phyloP scores from a whole-genome alignment of 371 early-diverging fungal genomes.

The Mortierella sp. region DNA sequence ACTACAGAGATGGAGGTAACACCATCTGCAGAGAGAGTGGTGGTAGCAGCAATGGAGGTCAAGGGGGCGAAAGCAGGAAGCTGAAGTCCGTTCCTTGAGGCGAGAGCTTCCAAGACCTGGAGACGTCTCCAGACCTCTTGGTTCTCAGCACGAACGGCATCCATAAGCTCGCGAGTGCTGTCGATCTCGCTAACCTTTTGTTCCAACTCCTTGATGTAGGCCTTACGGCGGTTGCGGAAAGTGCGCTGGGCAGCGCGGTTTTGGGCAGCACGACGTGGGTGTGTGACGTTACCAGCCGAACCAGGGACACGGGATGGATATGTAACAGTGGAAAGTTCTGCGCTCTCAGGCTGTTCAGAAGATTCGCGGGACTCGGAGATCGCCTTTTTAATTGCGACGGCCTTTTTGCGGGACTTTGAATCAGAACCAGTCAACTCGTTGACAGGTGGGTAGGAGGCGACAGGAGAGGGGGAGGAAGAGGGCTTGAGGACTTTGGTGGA shows the following conservation, averaged over 20 bases:
- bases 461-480: constrained; percentile 1
- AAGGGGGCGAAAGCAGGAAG: constrained; percentile 26
- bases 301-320: neutral
- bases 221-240: constrained; percentile 76
- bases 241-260: constrained; percentile 77
- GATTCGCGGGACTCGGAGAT: constrained; percentile 24
- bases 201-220: constrained; percentile 73
- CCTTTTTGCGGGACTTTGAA: constrained; percentile 14
- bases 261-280: constrained; percentile 68
- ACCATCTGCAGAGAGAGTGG: too few species aligned
- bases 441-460: constrained; percentile 10
- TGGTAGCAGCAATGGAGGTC: constrained; percentile 6
- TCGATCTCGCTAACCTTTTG: constrained; percentile 57
- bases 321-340: neutral
- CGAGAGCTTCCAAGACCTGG: constrained; percentile 26
- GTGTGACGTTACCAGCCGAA: constrained; percentile 40
- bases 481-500: constrained; percentile 37
- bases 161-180: constrained; percentile 30
- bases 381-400: neutral
- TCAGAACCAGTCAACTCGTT: neutral
- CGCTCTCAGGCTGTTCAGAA: constrained; percentile 20
- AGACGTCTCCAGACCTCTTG: constrained; percentile 37
- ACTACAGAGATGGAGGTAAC: too few species aligned
- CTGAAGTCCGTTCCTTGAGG: constrained; percentile 13
- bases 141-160: constrained; percentile 28